phyloP scores from a whole-genome alignment of 1,139 yeast genomes.

The Sugiyamaella xylanicola region DNA sequence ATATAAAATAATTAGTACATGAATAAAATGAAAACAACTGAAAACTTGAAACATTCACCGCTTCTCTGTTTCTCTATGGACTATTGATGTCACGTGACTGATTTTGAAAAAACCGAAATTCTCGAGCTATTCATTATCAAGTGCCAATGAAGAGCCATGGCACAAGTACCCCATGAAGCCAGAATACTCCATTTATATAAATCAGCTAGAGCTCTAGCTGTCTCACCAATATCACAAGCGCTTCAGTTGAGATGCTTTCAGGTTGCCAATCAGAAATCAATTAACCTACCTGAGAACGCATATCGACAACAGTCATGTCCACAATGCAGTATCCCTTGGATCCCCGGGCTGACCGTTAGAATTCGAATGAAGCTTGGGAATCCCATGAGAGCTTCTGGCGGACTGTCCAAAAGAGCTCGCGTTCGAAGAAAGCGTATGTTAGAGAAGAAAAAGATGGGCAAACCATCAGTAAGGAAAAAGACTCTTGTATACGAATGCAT shows the following conservation, averaged over 20 bases:
- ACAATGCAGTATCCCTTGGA: slow-evolving; percentile 28
- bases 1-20: too few relatives aligned
- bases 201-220: slow-evolving; percentile 23
- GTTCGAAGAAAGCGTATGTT: slow-evolving; percentile 3
- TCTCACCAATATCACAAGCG: slow-evolving; percentile 23
- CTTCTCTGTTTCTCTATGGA: too few relatives aligned
- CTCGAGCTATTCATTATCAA: background rate
- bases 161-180: background rate
- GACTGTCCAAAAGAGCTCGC: slow-evolving; percentile 23
- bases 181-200: slow-evolving; percentile 22
- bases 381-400: slow-evolving; percentile 19
- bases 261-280: slow-evolving; percentile 12
- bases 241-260: slow-evolving; percentile 24
- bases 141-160: background rate
- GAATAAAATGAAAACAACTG: too few relatives aligned
- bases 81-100: background rate
- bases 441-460: too few relatives aligned
- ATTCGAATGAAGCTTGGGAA: slow-evolving; percentile 24
- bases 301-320: slow-evolving; percentile 26
- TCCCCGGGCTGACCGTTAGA: slow-evolving; percentile 33
- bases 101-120: background rate
- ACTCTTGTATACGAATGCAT: slow-evolving; percentile 17
- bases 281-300: slow-evolving; percentile 22
- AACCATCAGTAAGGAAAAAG: slow-evolving; percentile 10
- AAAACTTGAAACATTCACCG: too few relatives aligned